phyloP scores from a whole-genome alignment of 257 asterid genomes.

The Rehmannia glutinosa region DNA sequence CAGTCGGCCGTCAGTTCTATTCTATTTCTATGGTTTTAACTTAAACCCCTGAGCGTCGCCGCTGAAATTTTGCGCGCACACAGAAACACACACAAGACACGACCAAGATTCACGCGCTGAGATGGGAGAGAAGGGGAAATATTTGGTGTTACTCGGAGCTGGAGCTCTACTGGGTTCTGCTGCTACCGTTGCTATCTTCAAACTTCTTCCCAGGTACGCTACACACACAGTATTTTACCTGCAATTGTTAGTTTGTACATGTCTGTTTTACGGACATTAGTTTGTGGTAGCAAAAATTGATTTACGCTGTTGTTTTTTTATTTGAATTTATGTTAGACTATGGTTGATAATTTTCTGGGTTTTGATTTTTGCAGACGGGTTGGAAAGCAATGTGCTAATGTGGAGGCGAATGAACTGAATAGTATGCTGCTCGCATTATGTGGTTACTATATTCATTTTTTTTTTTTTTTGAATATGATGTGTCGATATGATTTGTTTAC shows the following conservation, averaged over 20 bases:
- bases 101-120: not conserved
- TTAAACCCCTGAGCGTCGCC: slow-evolving; percentile 10
- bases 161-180: slow-evolving; percentile 77
- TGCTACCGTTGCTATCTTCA: slow-evolving; percentile 58
- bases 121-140: slow-evolving; percentile 63
- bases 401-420: slow-evolving; percentile 24
- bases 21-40: slow-evolving; percentile 4
- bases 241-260: no score
- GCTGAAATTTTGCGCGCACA: not conserved
- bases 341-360: not conserved
- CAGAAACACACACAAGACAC: not conserved
- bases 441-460: not conserved
- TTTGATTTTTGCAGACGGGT: slow-evolving; percentile 31
- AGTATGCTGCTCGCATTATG: slow-evolving; percentile 20
- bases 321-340: not conserved
- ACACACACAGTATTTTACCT: not conserved
- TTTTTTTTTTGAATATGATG: not conserved
- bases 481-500: no score
- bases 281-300: not conserved
- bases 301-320: not conserved
- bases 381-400: slow-evolving; percentile 19
- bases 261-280: not conserved
- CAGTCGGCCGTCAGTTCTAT: not conserved
- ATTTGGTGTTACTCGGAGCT: slow-evolving; percentile 51
- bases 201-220: slow-evolving; percentile 55